A percentile compares a stretch with the other conserved stretches of the same genome.
Conservation (phyloP, 345 rosid species). For the Brassica cretica region DNA sequence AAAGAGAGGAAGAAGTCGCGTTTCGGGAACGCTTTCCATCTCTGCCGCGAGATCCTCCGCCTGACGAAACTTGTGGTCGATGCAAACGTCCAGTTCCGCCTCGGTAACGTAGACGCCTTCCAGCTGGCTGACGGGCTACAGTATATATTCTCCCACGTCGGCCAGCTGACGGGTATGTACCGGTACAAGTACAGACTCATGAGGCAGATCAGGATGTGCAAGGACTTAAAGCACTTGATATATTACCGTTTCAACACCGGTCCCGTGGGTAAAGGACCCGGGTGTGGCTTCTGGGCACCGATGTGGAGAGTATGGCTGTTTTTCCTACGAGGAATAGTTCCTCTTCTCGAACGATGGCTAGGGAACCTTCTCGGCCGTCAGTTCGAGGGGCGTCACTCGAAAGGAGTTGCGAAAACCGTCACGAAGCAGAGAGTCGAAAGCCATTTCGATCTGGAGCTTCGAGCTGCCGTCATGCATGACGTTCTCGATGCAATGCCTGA, state of each 20-base stretch:
- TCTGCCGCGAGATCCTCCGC: conserved; percentile 93
- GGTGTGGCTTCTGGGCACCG: conserved; percentile 99
- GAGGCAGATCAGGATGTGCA: conserved; percentile 99
- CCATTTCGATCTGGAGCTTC: conserved; percentile 97
- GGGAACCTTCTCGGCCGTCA: conserved; percentile 96
- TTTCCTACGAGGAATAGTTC: conserved; percentile 95
- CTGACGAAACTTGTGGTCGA: conserved; percentile 97
- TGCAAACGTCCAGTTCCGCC: conserved; percentile 94
- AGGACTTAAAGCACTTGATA: conserved; percentile 90
- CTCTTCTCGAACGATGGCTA: conserved; percentile 91
- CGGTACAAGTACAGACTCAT: conserved; percentile 93
- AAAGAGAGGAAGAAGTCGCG: conserved; percentile 97
- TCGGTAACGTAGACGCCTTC: conserved; percentile 98
- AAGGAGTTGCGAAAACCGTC: conserved; percentile 98
- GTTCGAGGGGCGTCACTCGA: conserved; percentile 97
- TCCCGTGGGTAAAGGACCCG: conserved; percentile 98
- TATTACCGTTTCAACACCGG: conserved; percentile 98
- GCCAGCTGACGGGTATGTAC: conserved; percentile 98
- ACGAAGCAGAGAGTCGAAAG: conserved; percentile 99
- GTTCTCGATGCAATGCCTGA: conserved; percentile 99
- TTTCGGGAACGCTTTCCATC: conserved; percentile 98
- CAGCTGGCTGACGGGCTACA: conserved; percentile 97
- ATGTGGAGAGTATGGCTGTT: conserved; percentile 99
- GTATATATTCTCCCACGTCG: conserved; percentile 95
- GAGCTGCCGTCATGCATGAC: conserved; percentile 99